phyloP scores from a whole-genome alignment of 768 basidiomycete genomes.

The Leucocoprinus leucothites region DNA sequence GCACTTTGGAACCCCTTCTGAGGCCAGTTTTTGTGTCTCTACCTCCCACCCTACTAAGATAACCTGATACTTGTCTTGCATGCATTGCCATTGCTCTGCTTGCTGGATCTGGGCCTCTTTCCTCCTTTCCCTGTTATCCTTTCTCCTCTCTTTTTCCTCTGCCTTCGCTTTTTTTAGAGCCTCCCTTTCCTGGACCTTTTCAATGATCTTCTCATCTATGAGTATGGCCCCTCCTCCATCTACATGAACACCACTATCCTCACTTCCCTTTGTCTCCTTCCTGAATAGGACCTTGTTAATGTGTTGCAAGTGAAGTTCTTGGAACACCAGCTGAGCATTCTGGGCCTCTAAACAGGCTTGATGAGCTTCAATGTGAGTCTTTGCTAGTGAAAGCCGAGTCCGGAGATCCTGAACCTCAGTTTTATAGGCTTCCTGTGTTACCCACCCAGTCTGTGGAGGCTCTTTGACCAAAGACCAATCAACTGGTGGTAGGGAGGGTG shows the following conservation, averaged over 20 bases:
- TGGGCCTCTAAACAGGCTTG: conserved; percentile 12
- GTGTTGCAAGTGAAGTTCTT: too few relatives aligned
- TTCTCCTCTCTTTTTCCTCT: conserved; percentile 12
- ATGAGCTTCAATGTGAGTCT: conserved; percentile 8
- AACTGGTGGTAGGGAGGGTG: too few relatives aligned
- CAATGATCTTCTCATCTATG: conserved; percentile 7
- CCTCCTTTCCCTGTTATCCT: conserved; percentile 4
- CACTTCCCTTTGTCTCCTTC: conserved; percentile 14
- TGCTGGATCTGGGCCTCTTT: conserved; percentile 13
- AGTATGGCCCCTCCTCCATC: conserved; percentile 13
- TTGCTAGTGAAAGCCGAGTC: conserved; percentile 8
- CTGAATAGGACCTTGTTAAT: not conserved
- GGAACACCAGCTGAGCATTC: conserved; percentile 17
- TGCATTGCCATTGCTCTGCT: not conserved
- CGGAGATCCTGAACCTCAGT: conserved; percentile 7
- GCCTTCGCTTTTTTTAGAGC: conserved; percentile 8
- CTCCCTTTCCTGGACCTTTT: not conserved
- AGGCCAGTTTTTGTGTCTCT: conserved; percentile 11
- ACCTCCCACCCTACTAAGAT: too few relatives aligned
- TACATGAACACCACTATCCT: conserved; percentile 8
- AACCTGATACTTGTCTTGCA: too few relatives aligned
- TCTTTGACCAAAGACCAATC: not conserved
- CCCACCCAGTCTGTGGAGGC: too few relatives aligned
- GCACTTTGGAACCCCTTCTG: conserved; percentile 12
- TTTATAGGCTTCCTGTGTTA: not conserved